phyloP scores from a whole-genome alignment of 2,329 filamentous ascomycete genomes.

The Lachnellula suecica region DNA sequence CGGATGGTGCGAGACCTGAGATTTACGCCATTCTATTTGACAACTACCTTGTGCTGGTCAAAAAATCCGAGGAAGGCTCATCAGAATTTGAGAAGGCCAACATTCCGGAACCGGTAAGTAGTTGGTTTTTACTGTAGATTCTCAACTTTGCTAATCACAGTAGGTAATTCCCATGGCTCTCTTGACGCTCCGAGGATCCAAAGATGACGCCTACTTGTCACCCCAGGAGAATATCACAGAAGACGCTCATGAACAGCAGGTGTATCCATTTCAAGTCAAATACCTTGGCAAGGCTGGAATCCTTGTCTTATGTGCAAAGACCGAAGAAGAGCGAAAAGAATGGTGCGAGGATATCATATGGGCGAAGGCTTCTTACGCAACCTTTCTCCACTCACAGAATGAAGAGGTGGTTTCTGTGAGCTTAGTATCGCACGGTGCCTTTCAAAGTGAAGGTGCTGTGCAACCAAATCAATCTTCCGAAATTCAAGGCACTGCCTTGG shows the following conservation, averaged over 20 bases:
- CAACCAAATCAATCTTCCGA: background rate
- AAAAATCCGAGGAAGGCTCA: background rate
- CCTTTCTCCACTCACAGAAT: background rate
- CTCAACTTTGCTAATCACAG: background rate
- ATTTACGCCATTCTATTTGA: conserved; percentile 3
- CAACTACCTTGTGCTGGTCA: background rate
- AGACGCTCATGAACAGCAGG: background rate
- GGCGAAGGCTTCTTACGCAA: background rate
- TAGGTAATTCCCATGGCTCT: conserved; percentile 3
- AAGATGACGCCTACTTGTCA: background rate
- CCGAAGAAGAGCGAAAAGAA: background rate
- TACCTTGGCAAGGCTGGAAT: background rate
- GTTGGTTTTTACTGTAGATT: too few species aligned
- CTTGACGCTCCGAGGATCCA: background rate
- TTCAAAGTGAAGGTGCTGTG: background rate
- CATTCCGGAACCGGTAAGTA: background rate
- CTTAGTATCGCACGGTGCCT: background rate
- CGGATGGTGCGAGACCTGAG: background rate
- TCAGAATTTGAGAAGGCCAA: too few species aligned
- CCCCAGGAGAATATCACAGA: background rate
- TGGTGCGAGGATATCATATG: background rate
- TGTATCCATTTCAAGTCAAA: background rate
- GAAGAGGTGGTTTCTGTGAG: background rate
- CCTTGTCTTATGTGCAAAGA: background rate
- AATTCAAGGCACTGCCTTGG: background rate